Base-by-base conservation (phyloP, 306 rosid species). In the Lablab purpureus region DNA sequence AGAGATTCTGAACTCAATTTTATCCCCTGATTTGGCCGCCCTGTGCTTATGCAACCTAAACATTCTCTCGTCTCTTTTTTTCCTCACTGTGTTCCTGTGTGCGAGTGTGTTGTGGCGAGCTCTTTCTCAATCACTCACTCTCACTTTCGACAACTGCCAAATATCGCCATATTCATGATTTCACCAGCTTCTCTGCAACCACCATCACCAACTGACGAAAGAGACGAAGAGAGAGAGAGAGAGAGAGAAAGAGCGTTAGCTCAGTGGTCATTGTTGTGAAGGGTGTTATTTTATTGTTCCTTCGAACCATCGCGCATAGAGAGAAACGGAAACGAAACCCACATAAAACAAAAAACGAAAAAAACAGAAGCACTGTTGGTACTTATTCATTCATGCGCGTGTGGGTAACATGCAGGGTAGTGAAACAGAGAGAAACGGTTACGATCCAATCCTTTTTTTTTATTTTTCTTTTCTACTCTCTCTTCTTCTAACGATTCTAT, bases 21-120 rank as follows among this genome's bases (percentile, higher is more conserved):
- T 76, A 3, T 84, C 87, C n/a, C 72, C 89, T 13, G 98, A 90
- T 83, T 90, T 92, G 15, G 84, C 36, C 7, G 77, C 66, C 84
- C 84, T 84, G 74, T 81, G 80, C 87, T 85, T 95, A 59, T 91
- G 95, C 65, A 95, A 23, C 88, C 92, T 86, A 72, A 95, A 91
- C 99, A 95, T 95, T 76, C 64, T 69, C 49, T 17, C 10, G 62
- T 67, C 78, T 73, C 74, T 30, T 28, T 14, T 13, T 45, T 17
- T 62, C 28, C 69, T 50, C 22, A 7, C 62, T 22, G 27, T 30
- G 30, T 72, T 4, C 22, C 23, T 54, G 7, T 63, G 23, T 62
- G 56, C 32, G 22, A 5, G 3, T 11, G 52, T 43, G 51, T 19
- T 54, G 56, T 28, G 13, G 41, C n/a, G 64, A 12, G 28, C 47